These are phyloP conservation scores for Ambrosia artemisiifolia DNA, from an alignment of 129 eudicot species.

Conservation along the genomic window DNA sequence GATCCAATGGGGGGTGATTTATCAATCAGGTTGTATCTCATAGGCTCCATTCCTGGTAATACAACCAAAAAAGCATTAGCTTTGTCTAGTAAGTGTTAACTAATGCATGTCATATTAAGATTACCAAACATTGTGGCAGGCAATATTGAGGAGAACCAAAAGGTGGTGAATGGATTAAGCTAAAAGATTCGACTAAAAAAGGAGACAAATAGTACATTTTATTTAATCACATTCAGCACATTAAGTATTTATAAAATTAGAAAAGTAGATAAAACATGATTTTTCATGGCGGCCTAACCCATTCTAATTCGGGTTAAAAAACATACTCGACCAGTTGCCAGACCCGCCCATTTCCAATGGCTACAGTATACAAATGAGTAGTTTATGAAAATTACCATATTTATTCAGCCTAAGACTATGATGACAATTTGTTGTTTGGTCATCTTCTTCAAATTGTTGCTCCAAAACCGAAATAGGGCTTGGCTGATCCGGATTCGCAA, in stretches of 20 bases:
- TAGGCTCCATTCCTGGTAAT: constrained; percentile 41
- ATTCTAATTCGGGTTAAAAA: neutral
- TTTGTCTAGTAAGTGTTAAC: neutral
- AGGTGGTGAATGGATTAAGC: neutral
- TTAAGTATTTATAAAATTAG: neutral
- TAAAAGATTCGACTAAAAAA: neutral
- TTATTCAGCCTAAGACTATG: neutral
- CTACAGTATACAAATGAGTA: neutral
- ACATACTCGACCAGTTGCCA: neutral
- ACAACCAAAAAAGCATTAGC: constrained; percentile 1
- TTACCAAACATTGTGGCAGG: neutral
- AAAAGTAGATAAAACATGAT: neutral
- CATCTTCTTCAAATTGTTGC: constrained; percentile 10
- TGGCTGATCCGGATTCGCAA: constrained; percentile 4
- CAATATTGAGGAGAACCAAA: neutral
- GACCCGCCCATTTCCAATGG: neutral
- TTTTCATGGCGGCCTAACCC: neutral
- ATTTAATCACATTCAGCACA: neutral
- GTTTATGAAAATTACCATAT: constrained; percentile 7
- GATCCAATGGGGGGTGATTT: constrained; percentile 98
- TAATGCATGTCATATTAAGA: neutral
- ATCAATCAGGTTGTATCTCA: constrained; percentile 70
- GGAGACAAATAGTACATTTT: neutral
- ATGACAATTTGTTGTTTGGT: neutral
- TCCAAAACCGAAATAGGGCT: constrained; percentile 12